phyloP scores from a whole-genome alignment of 2,329 filamentous ascomycete genomes.

The Ciborinia camelliae region DNA sequence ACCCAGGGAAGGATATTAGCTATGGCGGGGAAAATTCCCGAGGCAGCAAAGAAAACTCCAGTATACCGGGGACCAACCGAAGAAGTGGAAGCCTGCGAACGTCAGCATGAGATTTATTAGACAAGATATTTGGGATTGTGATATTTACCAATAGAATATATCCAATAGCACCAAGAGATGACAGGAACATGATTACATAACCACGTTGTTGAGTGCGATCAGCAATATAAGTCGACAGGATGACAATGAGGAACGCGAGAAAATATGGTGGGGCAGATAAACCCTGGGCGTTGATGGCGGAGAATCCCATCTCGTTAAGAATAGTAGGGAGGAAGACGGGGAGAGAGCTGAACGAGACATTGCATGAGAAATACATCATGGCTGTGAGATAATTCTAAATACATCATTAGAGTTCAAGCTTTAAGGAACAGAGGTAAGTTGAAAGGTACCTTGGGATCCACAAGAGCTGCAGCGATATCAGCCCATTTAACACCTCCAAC shows the following conservation, averaged over 20 bases:
- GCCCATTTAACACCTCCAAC: constrained; percentile 45
- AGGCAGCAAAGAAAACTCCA: constrained; percentile 52
- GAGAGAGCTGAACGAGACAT: constrained; percentile 63
- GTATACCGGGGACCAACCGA: constrained; percentile 45
- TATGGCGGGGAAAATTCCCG: constrained; percentile 64
- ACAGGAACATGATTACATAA: constrained; percentile 54
- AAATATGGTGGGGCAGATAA: constrained; percentile 70
- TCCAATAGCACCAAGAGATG: constrained; percentile 55
- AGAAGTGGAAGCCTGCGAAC: constrained; percentile 41
- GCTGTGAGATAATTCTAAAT: constrained; percentile 31
- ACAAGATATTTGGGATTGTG: not conserved
- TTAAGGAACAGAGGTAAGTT: not conserved
- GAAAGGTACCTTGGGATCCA: constrained; percentile 42
- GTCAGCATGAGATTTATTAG: not conserved
- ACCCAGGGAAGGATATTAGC: constrained; percentile 70
- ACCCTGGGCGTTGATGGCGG: constrained; percentile 63
- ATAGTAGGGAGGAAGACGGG: constrained; percentile 64
- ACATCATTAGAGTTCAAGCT: not conserved
- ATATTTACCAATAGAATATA: constrained; percentile 58
- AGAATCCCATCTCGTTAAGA: constrained; percentile 64
- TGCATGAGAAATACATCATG: constrained; percentile 58
- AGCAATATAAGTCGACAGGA: constrained; percentile 60
- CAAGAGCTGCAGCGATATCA: constrained; percentile 48
- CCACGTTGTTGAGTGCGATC: constrained; percentile 64
- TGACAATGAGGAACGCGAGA: constrained; percentile 60